Evolutionary conservation across 352 stramenopile genomes (phyloP).

Genomic region (Phytopythium litorale): DNA sequence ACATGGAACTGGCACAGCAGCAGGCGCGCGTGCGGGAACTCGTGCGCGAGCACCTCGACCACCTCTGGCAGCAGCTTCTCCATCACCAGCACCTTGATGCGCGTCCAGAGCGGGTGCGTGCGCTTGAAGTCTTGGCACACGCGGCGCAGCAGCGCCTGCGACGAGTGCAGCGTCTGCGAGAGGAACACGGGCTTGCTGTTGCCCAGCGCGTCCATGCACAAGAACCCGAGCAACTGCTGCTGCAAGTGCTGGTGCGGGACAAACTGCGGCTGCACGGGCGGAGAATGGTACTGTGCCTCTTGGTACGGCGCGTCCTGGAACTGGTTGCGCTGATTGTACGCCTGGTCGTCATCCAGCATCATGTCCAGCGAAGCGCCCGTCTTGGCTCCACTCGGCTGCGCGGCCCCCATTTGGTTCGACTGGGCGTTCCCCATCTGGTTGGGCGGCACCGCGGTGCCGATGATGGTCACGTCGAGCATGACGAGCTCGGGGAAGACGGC

Average conservation of each 20-base stretch:
- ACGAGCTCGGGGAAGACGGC: slow-evolving; percentile 56
- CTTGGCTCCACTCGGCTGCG: background rate
- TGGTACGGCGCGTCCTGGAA: slow-evolving; percentile 1
- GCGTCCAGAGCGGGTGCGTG: slow-evolving; percentile 56
- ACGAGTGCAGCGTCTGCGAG: slow-evolving; percentile 43
- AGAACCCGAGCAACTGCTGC: slow-evolving; percentile 53
- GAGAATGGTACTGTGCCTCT: background rate
- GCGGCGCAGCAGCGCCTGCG: slow-evolving; percentile 42
- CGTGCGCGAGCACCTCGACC: slow-evolving; percentile 45
- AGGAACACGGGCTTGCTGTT: slow-evolving; percentile 67
- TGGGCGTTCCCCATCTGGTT: background rate
- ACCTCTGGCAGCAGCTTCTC: slow-evolving; percentile 49
- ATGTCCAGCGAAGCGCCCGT: background rate
- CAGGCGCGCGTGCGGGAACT: slow-evolving; percentile 54
- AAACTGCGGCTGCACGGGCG: background rate
- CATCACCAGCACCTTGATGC: slow-evolving; percentile 67
- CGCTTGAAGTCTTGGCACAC: slow-evolving; percentile 76
- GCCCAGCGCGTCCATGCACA: slow-evolving; percentile 65
- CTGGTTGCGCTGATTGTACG: background rate
- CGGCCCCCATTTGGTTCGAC: background rate
- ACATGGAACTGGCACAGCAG: slow-evolving; percentile 70
- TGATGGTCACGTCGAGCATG: slow-evolving; percentile 47
- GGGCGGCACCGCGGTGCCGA: slow-evolving; percentile 9
- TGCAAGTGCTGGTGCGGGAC: slow-evolving; percentile 21
- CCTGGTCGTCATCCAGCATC: background rate